phyloP scores from a whole-genome alignment of 257 asterid species.

The Solanum ahanhuiri region DNA sequence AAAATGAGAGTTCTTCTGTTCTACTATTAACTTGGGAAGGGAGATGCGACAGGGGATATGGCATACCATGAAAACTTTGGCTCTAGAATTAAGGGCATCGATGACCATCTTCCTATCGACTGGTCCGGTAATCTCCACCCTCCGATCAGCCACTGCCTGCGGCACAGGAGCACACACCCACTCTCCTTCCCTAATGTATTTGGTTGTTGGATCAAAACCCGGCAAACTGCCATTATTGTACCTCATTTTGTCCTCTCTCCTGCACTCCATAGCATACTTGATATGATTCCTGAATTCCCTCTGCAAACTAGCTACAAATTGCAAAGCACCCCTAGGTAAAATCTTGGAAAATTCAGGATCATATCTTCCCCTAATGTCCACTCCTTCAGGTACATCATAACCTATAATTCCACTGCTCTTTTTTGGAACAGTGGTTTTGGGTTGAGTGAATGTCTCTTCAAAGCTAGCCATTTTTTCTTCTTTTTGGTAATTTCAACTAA shows the following conservation, averaged over 20 bases:
- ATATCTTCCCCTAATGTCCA: constrained; percentile 68
- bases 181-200: constrained; percentile 45
- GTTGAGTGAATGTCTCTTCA: constrained; percentile 35
- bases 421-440: constrained; percentile 12
- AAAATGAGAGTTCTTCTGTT: not conserved
- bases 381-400: constrained; percentile 79
- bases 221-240: constrained; percentile 62
- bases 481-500: not conserved
- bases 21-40: not conserved
- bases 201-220: constrained; percentile 75
- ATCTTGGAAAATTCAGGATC: constrained; percentile 54
- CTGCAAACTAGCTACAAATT: constrained; percentile 61
- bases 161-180: constrained; percentile 76
- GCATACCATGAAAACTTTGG: constrained; percentile 90
- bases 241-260: constrained; percentile 52
- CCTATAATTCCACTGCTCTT: constrained; percentile 13
- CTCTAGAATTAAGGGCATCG: constrained; percentile 93
- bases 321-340: constrained; percentile 57
- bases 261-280: constrained; percentile 64
- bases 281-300: constrained; percentile 63
- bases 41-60: not conserved
- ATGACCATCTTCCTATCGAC: constrained; percentile 92
- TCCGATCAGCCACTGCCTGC: constrained; percentile 67
- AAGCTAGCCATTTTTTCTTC: constrained; percentile 42
- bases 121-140: constrained; percentile 96